Conservation (phyloP, 2,329 filamentous ascomycete genomes). For the Microdochium bolleyi region DNA sequence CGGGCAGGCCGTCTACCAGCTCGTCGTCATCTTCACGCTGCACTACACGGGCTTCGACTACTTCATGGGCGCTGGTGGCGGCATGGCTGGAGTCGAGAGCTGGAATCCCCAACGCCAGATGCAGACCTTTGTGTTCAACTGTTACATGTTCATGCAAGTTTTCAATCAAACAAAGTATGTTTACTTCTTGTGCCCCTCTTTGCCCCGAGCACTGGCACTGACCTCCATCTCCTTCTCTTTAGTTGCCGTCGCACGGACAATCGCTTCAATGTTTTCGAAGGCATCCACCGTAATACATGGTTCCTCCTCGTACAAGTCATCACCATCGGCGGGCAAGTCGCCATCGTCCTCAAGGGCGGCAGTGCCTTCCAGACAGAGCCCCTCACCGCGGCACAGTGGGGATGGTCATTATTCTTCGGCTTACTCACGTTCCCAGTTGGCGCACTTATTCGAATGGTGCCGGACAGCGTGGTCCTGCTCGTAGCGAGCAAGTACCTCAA, state of each 20-base stretch:
- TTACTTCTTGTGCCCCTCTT: too few relatives aligned
- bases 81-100: conserved; percentile 36
- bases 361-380: conserved; percentile 43
- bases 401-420: conserved; percentile 40
- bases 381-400: conserved; percentile 45
- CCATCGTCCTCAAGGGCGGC: conserved; percentile 50
- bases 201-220: too few relatives aligned
- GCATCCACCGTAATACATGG: conserved; percentile 45
- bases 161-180: conserved; percentile 58
- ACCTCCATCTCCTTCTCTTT: conserved; percentile 44
- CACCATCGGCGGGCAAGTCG: conserved; percentile 48
- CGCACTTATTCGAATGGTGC: conserved; percentile 38
- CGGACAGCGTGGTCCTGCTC: conserved; percentile 31
- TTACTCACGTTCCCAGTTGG: conserved; percentile 42
- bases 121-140: conserved; percentile 60
- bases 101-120: conserved; percentile 27
- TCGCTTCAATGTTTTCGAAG: conserved; percentile 53
- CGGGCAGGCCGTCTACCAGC: conserved; percentile 53
- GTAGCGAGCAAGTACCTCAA: conserved; percentile 17
- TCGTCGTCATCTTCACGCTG: conserved; percentile 48
- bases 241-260: conserved; percentile 57
- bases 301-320: conserved; percentile 48
- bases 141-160: conserved; percentile 66
- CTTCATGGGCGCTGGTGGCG: conserved; percentile 14
- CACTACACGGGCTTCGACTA: conserved; percentile 53